Conservation (phyloP, 1,139 yeast genomes). For the Candida sp. region DNA sequence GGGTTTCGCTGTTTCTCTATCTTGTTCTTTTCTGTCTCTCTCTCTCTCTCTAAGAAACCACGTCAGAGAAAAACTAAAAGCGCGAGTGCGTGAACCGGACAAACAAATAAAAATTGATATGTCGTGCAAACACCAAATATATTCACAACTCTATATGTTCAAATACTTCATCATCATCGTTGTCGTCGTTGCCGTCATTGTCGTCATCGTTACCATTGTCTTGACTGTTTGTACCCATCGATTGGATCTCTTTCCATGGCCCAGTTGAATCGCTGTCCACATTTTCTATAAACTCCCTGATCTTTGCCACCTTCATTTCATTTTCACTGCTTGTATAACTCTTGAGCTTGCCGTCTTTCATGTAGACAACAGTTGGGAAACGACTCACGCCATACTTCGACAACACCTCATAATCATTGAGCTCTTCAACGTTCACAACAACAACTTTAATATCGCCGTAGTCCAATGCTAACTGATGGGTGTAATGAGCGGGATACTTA, state of each 20-base stretch:
- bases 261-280: constrained; percentile 20
- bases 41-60: neutral
- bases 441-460: constrained; percentile 22
- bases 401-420: constrained; percentile 22
- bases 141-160: constrained; percentile 16
- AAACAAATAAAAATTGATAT: neutral
- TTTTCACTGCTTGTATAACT: constrained; percentile 20
- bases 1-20: neutral
- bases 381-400: constrained; percentile 31
- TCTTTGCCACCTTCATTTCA: constrained; percentile 21
- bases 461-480: constrained; percentile 29
- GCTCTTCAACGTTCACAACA: constrained; percentile 28
- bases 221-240: constrained; percentile 11
- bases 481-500: constrained; percentile 38
- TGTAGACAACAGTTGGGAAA: constrained; percentile 37
- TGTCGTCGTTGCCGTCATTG: constrained; percentile 1
- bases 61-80: neutral
- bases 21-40: neutral
- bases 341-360: constrained; percentile 25
- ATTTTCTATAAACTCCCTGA: constrained; percentile 24
- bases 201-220: neutral
- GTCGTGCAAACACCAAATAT: neutral
- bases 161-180: constrained; percentile 10
- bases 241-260: constrained; percentile 19
- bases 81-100: neutral